Evolutionary conservation across 805 yeast genomes (phyloP).

Genomic region (Cephaloascus albidus): DNA sequence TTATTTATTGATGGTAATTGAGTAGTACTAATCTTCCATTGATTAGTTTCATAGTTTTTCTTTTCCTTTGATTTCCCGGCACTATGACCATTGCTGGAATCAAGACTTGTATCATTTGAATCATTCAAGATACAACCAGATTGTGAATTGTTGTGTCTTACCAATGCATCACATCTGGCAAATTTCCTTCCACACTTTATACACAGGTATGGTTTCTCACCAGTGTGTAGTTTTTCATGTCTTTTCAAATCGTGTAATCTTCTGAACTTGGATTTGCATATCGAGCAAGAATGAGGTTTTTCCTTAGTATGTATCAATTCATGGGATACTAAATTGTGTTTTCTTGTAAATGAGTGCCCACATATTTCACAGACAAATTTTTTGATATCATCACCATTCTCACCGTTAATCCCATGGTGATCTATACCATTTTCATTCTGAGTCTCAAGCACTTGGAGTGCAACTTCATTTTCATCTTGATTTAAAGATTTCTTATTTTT

Average conservation of each 20-base stretch:
- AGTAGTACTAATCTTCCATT: slow-evolving; percentile 1
- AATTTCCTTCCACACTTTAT: slow-evolving; percentile 51
- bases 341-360: slow-evolving; percentile 56
- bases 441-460: too few species aligned
- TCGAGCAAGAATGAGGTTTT: slow-evolving; percentile 55
- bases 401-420: too few species aligned
- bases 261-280: slow-evolving; percentile 56
- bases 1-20: background rate
- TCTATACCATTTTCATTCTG: too few species aligned
- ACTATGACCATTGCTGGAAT: background rate
- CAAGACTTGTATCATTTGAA: background rate
- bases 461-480: too few species aligned
- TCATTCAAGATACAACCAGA: slow-evolving; percentile 18
- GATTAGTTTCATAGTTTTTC: slow-evolving; percentile 1
- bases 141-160: slow-evolving; percentile 49
- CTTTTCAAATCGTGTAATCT: slow-evolving; percentile 71
- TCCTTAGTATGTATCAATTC: slow-evolving; percentile 56
- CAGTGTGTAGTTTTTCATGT: slow-evolving; percentile 68
- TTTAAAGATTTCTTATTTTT: too few species aligned
- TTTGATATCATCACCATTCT: too few species aligned
- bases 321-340: slow-evolving; percentile 69
- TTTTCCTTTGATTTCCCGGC: background rate
- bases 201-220: slow-evolving; percentile 63
- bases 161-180: slow-evolving; percentile 69
- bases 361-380: slow-evolving; percentile 49